Conservation (phyloP, 257 asterid species). For the Solanum piurae region DNA sequence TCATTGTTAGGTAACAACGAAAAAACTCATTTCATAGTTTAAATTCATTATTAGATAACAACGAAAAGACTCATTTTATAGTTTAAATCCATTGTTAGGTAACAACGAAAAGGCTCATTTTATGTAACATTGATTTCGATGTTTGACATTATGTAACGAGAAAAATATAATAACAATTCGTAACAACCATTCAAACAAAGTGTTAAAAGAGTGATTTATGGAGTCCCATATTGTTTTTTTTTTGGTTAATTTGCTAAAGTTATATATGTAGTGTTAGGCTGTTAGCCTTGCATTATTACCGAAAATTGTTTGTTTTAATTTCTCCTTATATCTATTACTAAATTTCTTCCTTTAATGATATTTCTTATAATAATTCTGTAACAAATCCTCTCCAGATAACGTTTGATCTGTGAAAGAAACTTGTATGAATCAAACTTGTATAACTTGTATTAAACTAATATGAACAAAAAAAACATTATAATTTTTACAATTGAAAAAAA, state of each 20-base stretch:
- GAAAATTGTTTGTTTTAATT: neutral
- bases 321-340: neutral
- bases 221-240: neutral
- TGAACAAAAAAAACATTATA: too few relatives aligned
- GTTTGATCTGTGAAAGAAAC: neutral
- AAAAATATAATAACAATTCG: fast-evolving
- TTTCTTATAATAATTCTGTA: neutral
- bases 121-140: too few relatives aligned
- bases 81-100: too few relatives aligned
- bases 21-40: too few relatives aligned
- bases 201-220: neutral
- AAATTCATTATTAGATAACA: too few relatives aligned
- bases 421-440: neutral
- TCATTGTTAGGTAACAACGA: too few relatives aligned
- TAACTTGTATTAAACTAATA: too few relatives aligned
- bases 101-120: too few relatives aligned
- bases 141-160: neutral
- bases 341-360: neutral
- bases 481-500: too few relatives aligned
- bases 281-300: neutral
- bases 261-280: neutral
- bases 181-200: neutral
- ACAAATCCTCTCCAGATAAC: neutral
- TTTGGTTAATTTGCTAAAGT: neutral
- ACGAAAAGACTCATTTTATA: too few relatives aligned